Base-by-base conservation (phyloP, 805 yeast species). In the Maudiozyma bulderi region DNA sequence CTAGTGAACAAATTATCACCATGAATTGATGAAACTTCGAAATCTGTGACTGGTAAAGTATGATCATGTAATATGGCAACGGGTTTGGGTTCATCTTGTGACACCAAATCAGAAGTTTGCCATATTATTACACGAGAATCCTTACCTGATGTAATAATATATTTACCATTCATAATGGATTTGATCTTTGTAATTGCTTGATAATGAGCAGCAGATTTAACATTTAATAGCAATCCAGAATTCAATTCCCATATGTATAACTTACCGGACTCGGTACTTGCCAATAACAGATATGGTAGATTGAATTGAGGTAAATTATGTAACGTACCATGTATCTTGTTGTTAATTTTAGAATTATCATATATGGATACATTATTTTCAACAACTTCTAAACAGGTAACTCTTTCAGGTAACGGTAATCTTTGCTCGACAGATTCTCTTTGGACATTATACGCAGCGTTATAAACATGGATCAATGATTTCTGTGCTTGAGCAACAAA, bases 51-150 rank as follows among this genome's bases (percentile, higher is more conserved):
- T 3, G 68, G 72, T 52, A 65, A 70, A 39, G 62, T 66, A 58
- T 83, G 85, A 57, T 84, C 89, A 7, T 81, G 75, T 46, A 84
- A 67, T 7, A 78, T 69, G 40, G 73, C 74, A 46, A 72, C 70
- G 3, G 91, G 89, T 59, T 81, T 83, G 30, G 75, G 65, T 8
- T 69, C 71, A 50, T 54, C 69, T 56, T 46, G 64, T 54, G 35
- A 50, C 40, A 49, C 69, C 52, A 90, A 68, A 55, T 87, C 95
- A 15, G 72, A 53, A 0, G 82, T 68, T 52, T 76, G 77, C 95
- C 95, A 90, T 4, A 85, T 76, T 29, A 83, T 72, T 13, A 84
- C 75, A 53, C 96, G 73, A 1, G 95, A 80, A 69, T 91, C 99
- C 40, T 73, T 74, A 55, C 95, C 87, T n/a, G 84, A 86, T 5